Percentiles rank a stretch among this genome's conserved stretches.
Conservation (phyloP, 352 stramenopile genomes). For the Phytopythium helicoides region DNA sequence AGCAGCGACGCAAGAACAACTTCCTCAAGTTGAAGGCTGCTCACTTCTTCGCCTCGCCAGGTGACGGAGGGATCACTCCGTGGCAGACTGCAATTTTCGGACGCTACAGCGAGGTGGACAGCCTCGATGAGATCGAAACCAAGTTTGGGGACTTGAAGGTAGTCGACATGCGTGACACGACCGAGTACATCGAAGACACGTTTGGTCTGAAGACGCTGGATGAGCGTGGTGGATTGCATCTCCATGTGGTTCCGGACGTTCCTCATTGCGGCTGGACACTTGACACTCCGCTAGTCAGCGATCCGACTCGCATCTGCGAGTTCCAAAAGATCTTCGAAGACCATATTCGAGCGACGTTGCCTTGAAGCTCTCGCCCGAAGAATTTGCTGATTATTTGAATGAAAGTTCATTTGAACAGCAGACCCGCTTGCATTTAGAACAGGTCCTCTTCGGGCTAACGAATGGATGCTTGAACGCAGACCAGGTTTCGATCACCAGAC, state of each 20-base stretch:
- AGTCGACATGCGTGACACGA: slow-evolving; percentile 27
- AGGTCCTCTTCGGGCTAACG: too few species aligned
- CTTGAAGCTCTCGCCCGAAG: too few species aligned
- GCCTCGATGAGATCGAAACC: slow-evolving; percentile 18
- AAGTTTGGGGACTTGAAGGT: slow-evolving; percentile 19
- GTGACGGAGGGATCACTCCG: slow-evolving; percentile 29
- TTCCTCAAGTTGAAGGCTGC: slow-evolving; percentile 29
- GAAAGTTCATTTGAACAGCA: too few species aligned
- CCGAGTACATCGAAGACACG: slow-evolving; percentile 34
- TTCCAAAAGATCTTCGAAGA: slow-evolving; percentile 23
- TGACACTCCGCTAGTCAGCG: slow-evolving; percentile 5
- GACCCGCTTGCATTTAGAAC: too few species aligned
- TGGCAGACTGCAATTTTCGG: slow-evolving; percentile 34
- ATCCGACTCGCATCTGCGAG: slow-evolving; percentile 6
- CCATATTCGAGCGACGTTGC: slow-evolving; percentile 34
- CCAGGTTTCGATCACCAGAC: too few species aligned
- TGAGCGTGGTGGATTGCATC: slow-evolving; percentile 15
- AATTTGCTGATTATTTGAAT: too few species aligned
- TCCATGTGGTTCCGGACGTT: slow-evolving; percentile 19
- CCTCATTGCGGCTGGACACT: slow-evolving; percentile 29
- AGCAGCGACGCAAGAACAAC: slow-evolving; percentile 20
- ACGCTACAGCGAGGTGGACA: slow-evolving; percentile 32
- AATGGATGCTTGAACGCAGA: too few species aligned
- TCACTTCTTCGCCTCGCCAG: slow-evolving; percentile 45
- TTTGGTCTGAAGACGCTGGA: slow-evolving; percentile 35